Base-by-base conservation (phyloP, 345 rosid species). In the Capsella bursapastoris region DNA sequence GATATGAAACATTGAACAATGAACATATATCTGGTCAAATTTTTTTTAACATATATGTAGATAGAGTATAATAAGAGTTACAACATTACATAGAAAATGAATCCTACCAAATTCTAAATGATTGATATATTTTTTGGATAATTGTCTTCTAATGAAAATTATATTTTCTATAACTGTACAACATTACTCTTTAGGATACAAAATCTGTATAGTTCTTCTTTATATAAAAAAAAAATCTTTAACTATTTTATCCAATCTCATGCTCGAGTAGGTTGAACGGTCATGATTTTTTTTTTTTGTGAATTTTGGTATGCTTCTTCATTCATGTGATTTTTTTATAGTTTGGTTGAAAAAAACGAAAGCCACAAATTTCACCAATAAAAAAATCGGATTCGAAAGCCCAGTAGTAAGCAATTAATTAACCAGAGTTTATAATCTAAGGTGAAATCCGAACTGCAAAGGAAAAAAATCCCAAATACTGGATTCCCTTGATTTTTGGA, bases 401-500 rank as follows among this genome's bases (percentile, higher is more conserved):
- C 9, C 22, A 18, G 22, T 18, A 18, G 22, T 22, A 37, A 9
- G 10, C 2, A 15, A 52, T 13, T 28, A 14, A 25, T 29, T 71
- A 71, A 61, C 2, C 49, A 13, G 38, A 41, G 37, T 53, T 32
- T 2, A 44, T 43, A 64, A 55, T 31, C 12, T 32, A 44, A 22
- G 28, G 64, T 73, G 57, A 64, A 73, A 44, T 64, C 71, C 71
- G 31, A 41, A 35, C 7, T 3, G 25, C 25, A 11, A 25, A 25
- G 71, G 27, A 4, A 27, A 31, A 55, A 44, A 16, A 64, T 73
- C 38, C 8, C 15, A 64, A 45, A 40, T 34, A 57, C 58, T 57
- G 71, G 72, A 66, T 74, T 49, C 52, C 71, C 66, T 73, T 47
- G 32, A 38, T 59, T 61, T 71, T 60, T 71, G 75, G 51, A 71